Evolutionary conservation across 2,329 filamentous ascomycete genomes (phyloP).

Genomic region (Fusarium xylarioides): DNA sequence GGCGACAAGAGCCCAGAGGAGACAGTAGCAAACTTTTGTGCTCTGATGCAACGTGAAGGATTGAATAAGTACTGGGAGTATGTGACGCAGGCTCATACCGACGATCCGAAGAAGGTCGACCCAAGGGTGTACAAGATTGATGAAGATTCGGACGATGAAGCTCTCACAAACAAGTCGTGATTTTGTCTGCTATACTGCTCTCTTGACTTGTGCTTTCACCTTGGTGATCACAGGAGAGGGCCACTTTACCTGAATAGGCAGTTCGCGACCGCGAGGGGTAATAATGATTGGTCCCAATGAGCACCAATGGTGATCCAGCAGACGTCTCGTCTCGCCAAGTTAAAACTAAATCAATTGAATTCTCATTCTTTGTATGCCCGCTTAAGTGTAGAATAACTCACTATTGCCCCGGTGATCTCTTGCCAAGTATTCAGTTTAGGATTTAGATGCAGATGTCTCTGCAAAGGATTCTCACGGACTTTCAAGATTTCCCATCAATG

Average conservation of each 20-base stretch:
- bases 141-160: neutral
- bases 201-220: fast-evolving
- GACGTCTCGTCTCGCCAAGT: fast-evolving
- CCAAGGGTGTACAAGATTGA: neutral
- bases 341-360: fast-evolving
- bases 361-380: fast-evolving
- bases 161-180: neutral
- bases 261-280: too few relatives aligned
- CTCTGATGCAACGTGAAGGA: neutral
- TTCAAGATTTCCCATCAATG: too few relatives aligned
- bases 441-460: too few relatives aligned
- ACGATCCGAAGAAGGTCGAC: neutral
- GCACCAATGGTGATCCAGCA: fast-evolving
- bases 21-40: neutral
- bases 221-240: neutral
- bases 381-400: fast-evolving
- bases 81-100: neutral
- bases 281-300: too few relatives aligned
- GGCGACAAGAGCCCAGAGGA: neutral
- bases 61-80: neutral
- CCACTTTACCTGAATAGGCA: neutral
- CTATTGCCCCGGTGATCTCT: too few relatives aligned
- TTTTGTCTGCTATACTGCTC: neutral
- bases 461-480: too few relatives aligned
- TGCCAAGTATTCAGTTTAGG: too few relatives aligned